Evolutionary conservation across 805 yeast genomes (phyloP).

Genomic region (Komagataella mondaviorum): DNA sequence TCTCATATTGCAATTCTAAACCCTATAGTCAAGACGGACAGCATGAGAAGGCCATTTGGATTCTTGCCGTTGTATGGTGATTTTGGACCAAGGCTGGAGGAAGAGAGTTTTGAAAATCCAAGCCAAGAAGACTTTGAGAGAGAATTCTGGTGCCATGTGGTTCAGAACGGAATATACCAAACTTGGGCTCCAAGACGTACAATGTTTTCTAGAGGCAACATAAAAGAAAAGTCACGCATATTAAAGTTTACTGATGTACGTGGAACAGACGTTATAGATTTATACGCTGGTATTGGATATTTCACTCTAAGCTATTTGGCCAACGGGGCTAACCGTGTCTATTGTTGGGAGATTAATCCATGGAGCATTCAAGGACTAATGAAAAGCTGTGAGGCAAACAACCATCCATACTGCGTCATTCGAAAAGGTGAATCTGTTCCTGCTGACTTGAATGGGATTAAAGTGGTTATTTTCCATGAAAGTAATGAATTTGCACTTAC

Average conservation of each 20-base stretch:
- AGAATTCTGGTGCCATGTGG: conserved; percentile 60
- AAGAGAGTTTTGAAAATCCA: conserved; percentile 21
- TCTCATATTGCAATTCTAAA: conserved; percentile 63
- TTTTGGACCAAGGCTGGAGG: conserved; percentile 35
- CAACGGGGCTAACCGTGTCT: conserved; percentile 34
- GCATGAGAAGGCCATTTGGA: conserved; percentile 45
- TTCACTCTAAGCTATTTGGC: conserved; percentile 58
- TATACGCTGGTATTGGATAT: conserved; percentile 82
- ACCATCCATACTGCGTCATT: conserved; percentile 23
- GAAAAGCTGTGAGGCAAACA: conserved; percentile 37
- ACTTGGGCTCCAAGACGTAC: conserved; percentile 78
- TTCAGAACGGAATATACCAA: conserved; percentile 67
- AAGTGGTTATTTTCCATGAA: conserved; percentile 45
- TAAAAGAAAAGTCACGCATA: conserved; percentile 66
- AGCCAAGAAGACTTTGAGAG: conserved; percentile 24
- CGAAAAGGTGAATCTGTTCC: conserved; percentile 10
- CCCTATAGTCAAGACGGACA: conserved; percentile 33
- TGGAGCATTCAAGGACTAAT: conserved; percentile 70
- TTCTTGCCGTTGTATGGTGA: conserved; percentile 50
- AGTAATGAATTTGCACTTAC: conserved; percentile 37
- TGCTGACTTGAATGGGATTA: conserved; percentile 11
- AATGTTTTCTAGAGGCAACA: conserved; percentile 82
- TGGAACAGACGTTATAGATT: conserved; percentile 40
- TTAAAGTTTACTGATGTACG: conserved; percentile 24
- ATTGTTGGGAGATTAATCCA: conserved; percentile 77